A percentile compares a stretch with the other conserved stretches of the same genome.
These are phyloP conservation scores for Pythium aquatile DNA, from an alignment of 352 stramenopile species.

Conservation along the genomic window DNA sequence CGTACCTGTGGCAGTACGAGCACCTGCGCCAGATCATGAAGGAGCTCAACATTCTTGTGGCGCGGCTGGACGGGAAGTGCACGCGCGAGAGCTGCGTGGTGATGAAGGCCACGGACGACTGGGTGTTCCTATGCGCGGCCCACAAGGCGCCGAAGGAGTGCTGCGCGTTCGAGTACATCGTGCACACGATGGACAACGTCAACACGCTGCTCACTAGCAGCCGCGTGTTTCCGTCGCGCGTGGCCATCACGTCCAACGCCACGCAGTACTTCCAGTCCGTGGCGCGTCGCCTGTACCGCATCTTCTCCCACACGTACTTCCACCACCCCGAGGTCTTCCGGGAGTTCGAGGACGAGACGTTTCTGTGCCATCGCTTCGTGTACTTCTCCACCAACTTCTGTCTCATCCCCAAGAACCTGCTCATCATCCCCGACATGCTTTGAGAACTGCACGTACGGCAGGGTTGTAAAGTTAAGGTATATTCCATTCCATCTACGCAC, in stretches of 20 bases:
- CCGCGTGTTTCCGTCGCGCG: slow-evolving; percentile 75
- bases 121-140: slow-evolving; percentile 82
- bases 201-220: slow-evolving; percentile 82
- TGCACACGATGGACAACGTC: slow-evolving; percentile 87
- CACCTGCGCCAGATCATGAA: slow-evolving; percentile 84
- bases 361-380: slow-evolving; percentile 83
- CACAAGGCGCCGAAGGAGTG: slow-evolving; percentile 82
- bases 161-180: slow-evolving; percentile 85
- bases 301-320: slow-evolving; percentile 87
- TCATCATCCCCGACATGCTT: slow-evolving; percentile 79
- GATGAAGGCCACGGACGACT: slow-evolving; percentile 87
- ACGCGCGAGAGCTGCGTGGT: slow-evolving; percentile 68
- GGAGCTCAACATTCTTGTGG: slow-evolving; percentile 78
- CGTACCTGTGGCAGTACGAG: slow-evolving; percentile 86
- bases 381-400: slow-evolving; percentile 78
- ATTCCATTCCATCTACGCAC: slow-evolving; percentile 6
- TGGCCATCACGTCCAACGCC: slow-evolving; percentile 73
- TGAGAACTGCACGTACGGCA: not conserved
- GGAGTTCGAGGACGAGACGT: slow-evolving; percentile 70
- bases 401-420: slow-evolving; percentile 78
- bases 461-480: slow-evolving; percentile 6
- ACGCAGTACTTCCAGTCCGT: slow-evolving; percentile 89
- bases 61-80: slow-evolving; percentile 57
- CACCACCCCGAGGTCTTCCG: slow-evolving; percentile 75
- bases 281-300: slow-evolving; percentile 72